Conservation (phyloP, 768 basidiomycete genomes). For the Amanita phalloides region DNA sequence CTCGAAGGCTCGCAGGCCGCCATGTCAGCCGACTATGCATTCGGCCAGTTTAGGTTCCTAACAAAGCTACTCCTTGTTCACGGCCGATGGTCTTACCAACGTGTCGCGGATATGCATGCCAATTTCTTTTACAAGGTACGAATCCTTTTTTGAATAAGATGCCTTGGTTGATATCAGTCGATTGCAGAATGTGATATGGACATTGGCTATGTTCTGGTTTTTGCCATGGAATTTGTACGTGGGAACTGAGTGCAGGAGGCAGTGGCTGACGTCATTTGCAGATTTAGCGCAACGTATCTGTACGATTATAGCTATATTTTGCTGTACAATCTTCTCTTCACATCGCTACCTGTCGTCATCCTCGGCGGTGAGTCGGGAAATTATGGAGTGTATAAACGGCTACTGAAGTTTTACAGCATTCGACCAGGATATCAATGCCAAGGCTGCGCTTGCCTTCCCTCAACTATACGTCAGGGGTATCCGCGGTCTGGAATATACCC, state of each 20-base stretch:
- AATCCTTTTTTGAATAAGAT: background rate
- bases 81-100: constrained; percentile 95
- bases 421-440: constrained; percentile 90
- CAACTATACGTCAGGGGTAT: constrained; percentile 95
- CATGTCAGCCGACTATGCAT: constrained; percentile 98
- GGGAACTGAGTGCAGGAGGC: background rate
- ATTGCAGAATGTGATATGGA: constrained; percentile 81
- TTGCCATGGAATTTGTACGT: constrained; percentile 57
- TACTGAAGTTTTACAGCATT: constrained; percentile 43
- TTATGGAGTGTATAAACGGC: background rate
- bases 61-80: constrained; percentile 89
- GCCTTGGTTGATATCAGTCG: constrained; percentile 6
- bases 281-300: constrained; percentile 91
- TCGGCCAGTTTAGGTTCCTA: constrained; percentile 93
- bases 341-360: constrained; percentile 83
- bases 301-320: constrained; percentile 94
- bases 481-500: constrained; percentile 86
- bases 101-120: constrained; percentile 92
- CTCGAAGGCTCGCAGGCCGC: constrained; percentile 96
- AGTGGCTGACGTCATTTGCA: constrained; percentile 18
- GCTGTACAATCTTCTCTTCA: constrained; percentile 87
- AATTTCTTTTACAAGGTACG: constrained; percentile 97
- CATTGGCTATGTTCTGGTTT: constrained; percentile 90
- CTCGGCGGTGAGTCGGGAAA: constrained; percentile 57
- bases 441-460: constrained; percentile 85